Percentiles rank a stretch among this genome's conserved stretches.
Evolutionary conservation across 2,329 filamentous ascomycete genomes (phyloP).

Genomic region (Arthrobotrys sinensis): DNA sequence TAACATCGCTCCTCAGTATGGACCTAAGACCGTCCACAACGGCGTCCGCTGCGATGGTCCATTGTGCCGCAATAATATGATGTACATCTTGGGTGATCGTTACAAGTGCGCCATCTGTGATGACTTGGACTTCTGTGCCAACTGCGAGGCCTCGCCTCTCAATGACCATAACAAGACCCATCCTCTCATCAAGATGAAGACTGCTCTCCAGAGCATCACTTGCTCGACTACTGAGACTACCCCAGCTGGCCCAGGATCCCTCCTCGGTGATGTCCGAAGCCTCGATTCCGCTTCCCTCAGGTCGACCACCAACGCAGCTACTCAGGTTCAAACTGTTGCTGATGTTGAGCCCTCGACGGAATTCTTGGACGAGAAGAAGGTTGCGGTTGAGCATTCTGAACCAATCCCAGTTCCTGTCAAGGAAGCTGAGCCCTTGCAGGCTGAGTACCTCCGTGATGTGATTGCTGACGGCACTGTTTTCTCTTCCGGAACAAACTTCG

Average conservation of each 20-base stretch:
- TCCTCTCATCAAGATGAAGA: constrained; percentile 96
- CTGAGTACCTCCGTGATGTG: constrained; percentile 82
- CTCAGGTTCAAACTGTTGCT: constrained; percentile 80
- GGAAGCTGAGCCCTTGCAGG: constrained; percentile 71
- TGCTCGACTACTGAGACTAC: constrained; percentile 87
- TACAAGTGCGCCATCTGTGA: constrained; percentile 98
- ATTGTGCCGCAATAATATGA: constrained; percentile 77
- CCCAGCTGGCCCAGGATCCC: constrained; percentile 70
- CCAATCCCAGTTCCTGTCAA: constrained; percentile 63
- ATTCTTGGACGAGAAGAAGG: constrained; percentile 64
- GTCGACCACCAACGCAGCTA: constrained; percentile 71
- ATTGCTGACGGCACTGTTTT: constrained; percentile 83
- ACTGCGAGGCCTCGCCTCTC: constrained; percentile 88
- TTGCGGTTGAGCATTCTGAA: constrained; percentile 65
- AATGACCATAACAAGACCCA: constrained; percentile 96
- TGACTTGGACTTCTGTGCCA: constrained; percentile 94
- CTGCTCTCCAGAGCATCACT: constrained; percentile 86
- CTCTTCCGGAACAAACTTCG: constrained; percentile 80
- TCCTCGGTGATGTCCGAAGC: constrained; percentile 48
- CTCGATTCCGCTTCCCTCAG: constrained; percentile 46
- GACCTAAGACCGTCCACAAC: constrained; percentile 75
- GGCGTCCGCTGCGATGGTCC: constrained; percentile 97
- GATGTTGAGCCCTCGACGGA: constrained; percentile 77
- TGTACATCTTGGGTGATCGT: constrained; percentile 83
- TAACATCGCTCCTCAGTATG: constrained; percentile 67